A percentile compares a stretch with the other conserved stretches of the same genome.
Evolutionary conservation across 345 rosid species (phyloP).

Genomic region (Syzygium aqueum): DNA sequence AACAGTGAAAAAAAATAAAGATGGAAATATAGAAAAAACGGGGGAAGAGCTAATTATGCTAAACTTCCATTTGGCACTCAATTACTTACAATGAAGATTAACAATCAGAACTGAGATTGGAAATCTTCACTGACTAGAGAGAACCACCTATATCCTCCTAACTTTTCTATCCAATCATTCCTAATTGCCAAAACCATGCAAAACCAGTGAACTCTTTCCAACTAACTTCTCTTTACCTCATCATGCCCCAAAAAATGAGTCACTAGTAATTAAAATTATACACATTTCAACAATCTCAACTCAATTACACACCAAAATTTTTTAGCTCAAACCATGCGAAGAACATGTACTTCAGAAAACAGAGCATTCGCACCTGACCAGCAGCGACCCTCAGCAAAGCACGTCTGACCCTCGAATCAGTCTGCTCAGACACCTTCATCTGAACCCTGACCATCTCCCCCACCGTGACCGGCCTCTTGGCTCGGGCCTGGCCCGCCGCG

Average conservation of each 20-base stretch:
- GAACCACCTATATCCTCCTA: neutral
- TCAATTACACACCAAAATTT: slow-evolving; percentile 8
- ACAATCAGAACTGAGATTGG: neutral
- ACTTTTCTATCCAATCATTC: neutral
- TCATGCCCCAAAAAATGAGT: neutral
- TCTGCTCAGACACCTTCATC: slow-evolving; percentile 72
- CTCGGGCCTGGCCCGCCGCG: slow-evolving; percentile 11
- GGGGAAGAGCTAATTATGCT: neutral
- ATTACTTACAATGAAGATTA: neutral
- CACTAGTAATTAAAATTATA: neutral
- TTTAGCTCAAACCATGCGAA: neutral
- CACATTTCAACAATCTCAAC: neutral
- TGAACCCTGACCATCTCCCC: slow-evolving; percentile 78
- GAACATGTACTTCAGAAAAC: neutral
- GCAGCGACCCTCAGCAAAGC: slow-evolving; percentile 79
- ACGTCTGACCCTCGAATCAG: slow-evolving; percentile 83
- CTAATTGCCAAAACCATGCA: neutral
- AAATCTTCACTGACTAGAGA: neutral
- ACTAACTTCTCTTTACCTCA: neutral
- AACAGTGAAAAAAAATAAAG: neutral
- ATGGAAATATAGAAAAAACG: neutral
- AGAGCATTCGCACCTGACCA: slow-evolving; percentile 48
- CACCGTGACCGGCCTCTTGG: slow-evolving; percentile 49
- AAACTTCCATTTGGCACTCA: neutral
- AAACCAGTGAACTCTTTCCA: neutral